These are phyloP conservation scores for Penicillium daleae DNA, from an alignment of 495 filamentous ascomycete genomes.

Conservation along the genomic window DNA sequence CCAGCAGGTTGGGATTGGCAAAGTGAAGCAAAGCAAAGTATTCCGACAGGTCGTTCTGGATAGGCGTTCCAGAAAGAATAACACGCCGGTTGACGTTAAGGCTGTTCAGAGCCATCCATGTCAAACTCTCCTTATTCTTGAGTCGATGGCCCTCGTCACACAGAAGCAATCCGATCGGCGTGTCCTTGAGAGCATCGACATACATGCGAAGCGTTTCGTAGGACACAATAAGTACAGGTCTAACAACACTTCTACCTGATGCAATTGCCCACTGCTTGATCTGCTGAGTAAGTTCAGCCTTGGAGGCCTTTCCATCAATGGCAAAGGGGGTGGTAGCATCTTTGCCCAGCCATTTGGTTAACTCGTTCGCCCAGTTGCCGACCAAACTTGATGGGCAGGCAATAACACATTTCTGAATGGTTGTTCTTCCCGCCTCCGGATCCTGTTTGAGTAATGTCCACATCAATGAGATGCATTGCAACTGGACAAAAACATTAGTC, in stretches of 20 bases:
- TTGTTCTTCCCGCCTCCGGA: conserved; percentile 87
- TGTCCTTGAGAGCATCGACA: conserved; percentile 81
- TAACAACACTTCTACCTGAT: conserved; percentile 82
- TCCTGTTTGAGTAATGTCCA: conserved; percentile 98
- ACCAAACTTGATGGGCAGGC: conserved; percentile 98
- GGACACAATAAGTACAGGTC: conserved; percentile 98
- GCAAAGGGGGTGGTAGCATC: conserved; percentile 94
- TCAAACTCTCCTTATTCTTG: conserved; percentile 96
- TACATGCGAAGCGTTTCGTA: conserved; percentile 96
- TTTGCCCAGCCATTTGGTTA: conserved; percentile 85
- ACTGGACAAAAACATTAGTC: conserved; percentile 48
- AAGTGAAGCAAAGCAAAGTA: conserved; percentile 97
- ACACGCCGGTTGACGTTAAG: conserved; percentile 90
- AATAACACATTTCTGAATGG: conserved; percentile 97
- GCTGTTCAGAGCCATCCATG: conserved; percentile 85
- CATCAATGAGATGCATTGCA: conserved; percentile 81
- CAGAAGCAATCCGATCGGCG: conserved; percentile 89
- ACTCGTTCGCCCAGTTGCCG: conserved; percentile 96
- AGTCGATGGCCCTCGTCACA: conserved; percentile 98
- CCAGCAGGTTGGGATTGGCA: conserved; percentile 91
- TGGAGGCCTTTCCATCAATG: conserved; percentile 94
- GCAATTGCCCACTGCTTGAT: conserved; percentile 94
- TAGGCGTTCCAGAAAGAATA: conserved; percentile 95
- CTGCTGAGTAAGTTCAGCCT: conserved; percentile 87
- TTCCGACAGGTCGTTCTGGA: conserved; percentile 97